These are phyloP conservation scores for Amphirosellinia nigrospora DNA, from an alignment of 495 filamentous ascomycete species.

Conservation along the genomic window DNA sequence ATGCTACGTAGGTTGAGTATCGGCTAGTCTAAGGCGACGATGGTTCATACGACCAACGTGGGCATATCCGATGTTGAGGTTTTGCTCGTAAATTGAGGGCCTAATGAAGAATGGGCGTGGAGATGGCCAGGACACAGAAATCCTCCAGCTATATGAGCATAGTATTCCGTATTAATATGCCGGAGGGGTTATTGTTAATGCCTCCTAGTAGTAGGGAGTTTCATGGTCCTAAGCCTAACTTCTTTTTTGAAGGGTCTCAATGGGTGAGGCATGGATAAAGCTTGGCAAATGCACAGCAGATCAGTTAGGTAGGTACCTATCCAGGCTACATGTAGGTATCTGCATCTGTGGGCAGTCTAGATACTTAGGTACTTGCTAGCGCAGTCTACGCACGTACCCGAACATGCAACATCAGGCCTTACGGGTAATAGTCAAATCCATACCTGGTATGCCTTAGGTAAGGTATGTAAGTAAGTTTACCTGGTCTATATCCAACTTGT, in stretches of 20 bases:
- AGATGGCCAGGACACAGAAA: background rate
- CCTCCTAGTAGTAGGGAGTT: background rate
- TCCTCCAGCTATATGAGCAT: background rate
- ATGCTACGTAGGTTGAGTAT: background rate
- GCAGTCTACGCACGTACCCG: constrained; percentile 4
- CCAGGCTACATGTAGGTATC: background rate
- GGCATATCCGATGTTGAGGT: background rate
- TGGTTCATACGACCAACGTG: background rate
- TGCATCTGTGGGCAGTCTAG: constrained; percentile 4
- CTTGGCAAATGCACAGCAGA: constrained; percentile 5
- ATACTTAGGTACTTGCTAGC: too few species aligned
- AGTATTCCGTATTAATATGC: background rate
- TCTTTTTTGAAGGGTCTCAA: background rate
- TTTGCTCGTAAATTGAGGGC: background rate
- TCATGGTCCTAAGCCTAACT: background rate
- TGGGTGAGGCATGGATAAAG: background rate
- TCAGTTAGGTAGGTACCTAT: too few species aligned
- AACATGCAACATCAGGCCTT: background rate
- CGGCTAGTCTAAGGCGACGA: background rate
- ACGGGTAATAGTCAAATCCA: too few species aligned
- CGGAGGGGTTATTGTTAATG: background rate
- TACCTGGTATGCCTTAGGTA: background rate
- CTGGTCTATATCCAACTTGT: background rate
- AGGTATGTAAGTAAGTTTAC: background rate
- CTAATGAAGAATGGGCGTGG: background rate